Conservation (phyloP, 1,284 basidiomycete genomes). For the Tilletia horrida region DNA sequence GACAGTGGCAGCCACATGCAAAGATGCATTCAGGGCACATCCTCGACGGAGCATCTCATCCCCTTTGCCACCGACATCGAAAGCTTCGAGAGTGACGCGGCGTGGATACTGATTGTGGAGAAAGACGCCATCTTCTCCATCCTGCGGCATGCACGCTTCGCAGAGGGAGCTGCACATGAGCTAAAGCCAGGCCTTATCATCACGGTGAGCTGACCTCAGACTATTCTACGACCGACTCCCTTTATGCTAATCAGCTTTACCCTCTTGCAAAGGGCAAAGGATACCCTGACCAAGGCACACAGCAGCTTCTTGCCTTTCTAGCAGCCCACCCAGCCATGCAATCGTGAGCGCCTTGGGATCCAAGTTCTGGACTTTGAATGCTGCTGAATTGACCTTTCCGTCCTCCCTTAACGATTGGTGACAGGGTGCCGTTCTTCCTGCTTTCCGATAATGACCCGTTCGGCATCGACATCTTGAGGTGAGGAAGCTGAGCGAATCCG, state of each 20-base stretch:
- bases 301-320: constrained; percentile 24
- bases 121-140: constrained; percentile 42
- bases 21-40: neutral
- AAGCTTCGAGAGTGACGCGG: constrained; percentile 17
- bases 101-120: constrained; percentile 42
- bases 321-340: neutral
- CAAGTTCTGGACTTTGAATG: too few species aligned
- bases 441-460: constrained; percentile 33
- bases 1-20: neutral
- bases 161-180: neutral
- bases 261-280: constrained; percentile 33
- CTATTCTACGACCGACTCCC: neutral
- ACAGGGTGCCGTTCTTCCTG: neutral
- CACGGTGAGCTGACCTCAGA: constrained; percentile 10
- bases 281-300: constrained; percentile 41
- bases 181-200: constrained; percentile 13
- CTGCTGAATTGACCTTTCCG: constrained; percentile 15
- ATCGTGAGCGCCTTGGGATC: neutral
- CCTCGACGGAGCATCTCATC: constrained; percentile 23
- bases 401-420: constrained; percentile 21
- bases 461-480: constrained; percentile 40
- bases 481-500: neutral
- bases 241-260: neutral
- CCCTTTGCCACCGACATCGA: constrained; percentile 20
- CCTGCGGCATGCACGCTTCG: constrained; percentile 22